Percentiles rank a stretch among this genome's conserved stretches.
These are phyloP conservation scores for Daldinia bambusicola DNA, from an alignment of 495 filamentous ascomycete genomes.

Conservation along the genomic window DNA sequence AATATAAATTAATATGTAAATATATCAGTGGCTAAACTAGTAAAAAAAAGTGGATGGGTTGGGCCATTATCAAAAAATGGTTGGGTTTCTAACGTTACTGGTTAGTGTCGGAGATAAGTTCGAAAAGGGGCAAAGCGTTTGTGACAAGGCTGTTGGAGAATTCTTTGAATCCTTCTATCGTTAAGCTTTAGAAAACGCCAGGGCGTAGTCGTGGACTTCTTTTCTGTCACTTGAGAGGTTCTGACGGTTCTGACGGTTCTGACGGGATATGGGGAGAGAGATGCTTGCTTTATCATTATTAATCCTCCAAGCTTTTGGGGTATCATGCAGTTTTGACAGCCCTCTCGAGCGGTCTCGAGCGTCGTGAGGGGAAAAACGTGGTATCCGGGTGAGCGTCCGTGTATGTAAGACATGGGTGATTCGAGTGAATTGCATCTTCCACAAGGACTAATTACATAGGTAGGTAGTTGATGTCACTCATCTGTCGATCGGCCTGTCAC, in stretches of 20 bases:
- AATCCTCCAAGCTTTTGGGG: slow-evolving; percentile 42
- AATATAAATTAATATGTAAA: no score
- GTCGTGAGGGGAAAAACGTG: slow-evolving; percentile 43
- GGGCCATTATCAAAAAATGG: no score
- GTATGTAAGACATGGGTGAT: slow-evolving; percentile 26
- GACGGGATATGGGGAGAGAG: slow-evolving; percentile 21
- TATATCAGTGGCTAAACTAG: no score
- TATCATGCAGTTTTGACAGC: slow-evolving; percentile 41
- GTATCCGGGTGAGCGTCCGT: slow-evolving; percentile 42
- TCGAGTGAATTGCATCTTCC: slow-evolving; percentile 24
- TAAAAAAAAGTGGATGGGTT: no score
- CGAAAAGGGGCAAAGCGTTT: slow-evolving; percentile 36
- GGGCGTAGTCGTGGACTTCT: not conserved
- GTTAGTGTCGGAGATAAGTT: slow-evolving; percentile 41
- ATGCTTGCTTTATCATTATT: slow-evolving; percentile 19
- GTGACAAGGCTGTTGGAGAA: not conserved
- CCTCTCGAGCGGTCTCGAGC: slow-evolving; percentile 21
- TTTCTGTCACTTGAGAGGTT: not conserved
- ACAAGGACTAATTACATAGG: slow-evolving; percentile 25
- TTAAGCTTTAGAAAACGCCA: not conserved
- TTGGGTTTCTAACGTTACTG: no score
- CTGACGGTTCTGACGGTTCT: not conserved
- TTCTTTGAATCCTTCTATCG: slow-evolving; percentile 3
- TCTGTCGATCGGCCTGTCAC: slow-evolving; percentile 29
- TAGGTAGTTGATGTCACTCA: slow-evolving; percentile 40